Base-by-base conservation (phyloP, 148 eudicot species). In the Rhododendron kiyosumense region DNA sequence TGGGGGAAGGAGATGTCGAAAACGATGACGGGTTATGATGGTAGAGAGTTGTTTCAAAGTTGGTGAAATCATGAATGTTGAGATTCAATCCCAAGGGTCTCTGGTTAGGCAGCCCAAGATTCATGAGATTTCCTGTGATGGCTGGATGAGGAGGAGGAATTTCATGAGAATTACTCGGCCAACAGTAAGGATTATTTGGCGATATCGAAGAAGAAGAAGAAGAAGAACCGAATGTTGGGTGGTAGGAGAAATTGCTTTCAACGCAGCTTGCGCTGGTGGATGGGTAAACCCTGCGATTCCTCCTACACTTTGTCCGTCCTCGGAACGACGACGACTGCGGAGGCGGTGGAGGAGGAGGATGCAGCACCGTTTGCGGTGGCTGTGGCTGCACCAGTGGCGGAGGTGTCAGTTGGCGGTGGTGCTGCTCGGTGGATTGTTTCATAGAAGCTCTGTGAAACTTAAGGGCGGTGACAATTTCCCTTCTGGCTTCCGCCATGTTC, bases 401-500 rank as follows among this genome's bases (percentile, higher is more conserved):
- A 4, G 81, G 20, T 30, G 43, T 85, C 24, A 74, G 83, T 14
- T 80, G 87, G 13, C 0, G 71, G 71, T 41, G 45, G 45, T 41
- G 45, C 61, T 89, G 87, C 52, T 89, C 77, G 49, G 26, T 85
- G 69, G 88, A 89, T 73, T 90, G 91, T 91, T 94, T 94, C 99
- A 96, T 96, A 0, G 96, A 30, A 5, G 98, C 99, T 45, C 99
- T 88, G 87, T 95, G 99, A 38, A 92, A 94, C 83, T 96, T 96
- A 22, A 96, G 96, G 41, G 98, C 98, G 0, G 98, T 94, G 43
- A 96, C 99, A 38, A 96, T 96, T 84, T 96, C 99, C 74, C 91
- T 90, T 17, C 99, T 81, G 0, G 99, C 99, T 88, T 96, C 98
- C 8, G 98, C 99, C 99, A 96, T 96, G 81, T 96, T 96, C 0